These are phyloP conservation scores for Kuraishia ogatae DNA, from an alignment of 805 yeast genomes.

Conservation along the genomic window DNA sequence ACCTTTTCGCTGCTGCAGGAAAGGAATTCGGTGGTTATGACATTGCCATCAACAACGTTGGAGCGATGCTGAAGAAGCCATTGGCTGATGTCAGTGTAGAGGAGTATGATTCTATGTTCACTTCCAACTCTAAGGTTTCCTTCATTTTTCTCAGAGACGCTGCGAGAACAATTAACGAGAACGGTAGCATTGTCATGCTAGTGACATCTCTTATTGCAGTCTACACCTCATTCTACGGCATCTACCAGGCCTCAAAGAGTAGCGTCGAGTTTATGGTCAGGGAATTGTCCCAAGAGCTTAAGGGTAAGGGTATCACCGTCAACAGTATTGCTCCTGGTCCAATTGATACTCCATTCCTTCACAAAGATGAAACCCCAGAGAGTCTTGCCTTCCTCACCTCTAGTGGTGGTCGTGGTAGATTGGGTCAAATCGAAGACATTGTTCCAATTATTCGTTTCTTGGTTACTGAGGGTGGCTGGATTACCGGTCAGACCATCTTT, in stretches of 20 bases:
- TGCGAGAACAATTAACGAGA: slow-evolving; percentile 36
- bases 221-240: slow-evolving; percentile 42
- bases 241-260: slow-evolving; percentile 50
- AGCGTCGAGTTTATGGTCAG: slow-evolving; percentile 46
- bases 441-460: slow-evolving; percentile 55
- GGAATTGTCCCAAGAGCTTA: slow-evolving; percentile 46
- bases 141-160: slow-evolving; percentile 55
- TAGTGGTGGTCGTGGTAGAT: slow-evolving; percentile 36
- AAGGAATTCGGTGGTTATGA: slow-evolving; percentile 41
- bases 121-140: slow-evolving; percentile 48
- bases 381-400: slow-evolving; percentile 48
- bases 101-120: slow-evolving; percentile 48
- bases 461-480: slow-evolving; percentile 60
- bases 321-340: slow-evolving; percentile 60
- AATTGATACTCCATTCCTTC: slow-evolving; percentile 59
- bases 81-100: slow-evolving; percentile 39
- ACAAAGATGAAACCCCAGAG: slow-evolving; percentile 47
- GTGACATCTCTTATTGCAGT: slow-evolving; percentile 64
- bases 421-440: slow-evolving; percentile 52
- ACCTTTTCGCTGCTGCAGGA: slow-evolving; percentile 37
- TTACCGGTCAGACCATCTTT: slow-evolving; percentile 61
- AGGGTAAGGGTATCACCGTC: slow-evolving; percentile 35
- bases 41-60: slow-evolving; percentile 61
- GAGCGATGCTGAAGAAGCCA: slow-evolving; percentile 58
- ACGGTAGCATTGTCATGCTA: slow-evolving; percentile 46